A percentile compares a stretch with the other conserved stretches of the same genome.
These are phyloP conservation scores for Typha latifolia DNA, from an alignment of 176 grass and related monocot species.

Conservation along the genomic window DNA sequence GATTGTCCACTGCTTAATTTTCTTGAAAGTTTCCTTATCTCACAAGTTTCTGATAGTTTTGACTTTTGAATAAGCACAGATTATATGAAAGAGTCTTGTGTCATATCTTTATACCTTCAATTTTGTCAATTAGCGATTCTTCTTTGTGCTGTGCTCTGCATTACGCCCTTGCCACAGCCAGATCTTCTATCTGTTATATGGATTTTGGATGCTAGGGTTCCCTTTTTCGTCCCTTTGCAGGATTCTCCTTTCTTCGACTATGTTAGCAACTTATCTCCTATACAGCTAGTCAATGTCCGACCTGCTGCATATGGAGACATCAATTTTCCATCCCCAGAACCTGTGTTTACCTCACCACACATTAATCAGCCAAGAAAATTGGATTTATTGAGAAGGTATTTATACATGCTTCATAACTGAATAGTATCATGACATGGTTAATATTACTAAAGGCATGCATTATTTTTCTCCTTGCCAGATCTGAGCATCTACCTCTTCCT, in stretches of 20 bases:
- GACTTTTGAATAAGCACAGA: no score
- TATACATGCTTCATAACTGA: not conserved
- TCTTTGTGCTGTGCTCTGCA: not conserved
- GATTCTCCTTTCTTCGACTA: slow-evolving; percentile 23
- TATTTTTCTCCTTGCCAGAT: slow-evolving; percentile 4
- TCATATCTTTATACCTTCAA: no score
- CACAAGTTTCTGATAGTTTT: no score
- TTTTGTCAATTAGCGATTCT: not conserved
- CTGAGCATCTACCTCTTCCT: not conserved
- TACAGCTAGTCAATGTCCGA: not conserved
- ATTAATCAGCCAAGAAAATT: slow-evolving; percentile 6
- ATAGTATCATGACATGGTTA: not conserved
- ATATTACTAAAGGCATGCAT: not conserved
- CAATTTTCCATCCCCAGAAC: slow-evolving; percentile 26
- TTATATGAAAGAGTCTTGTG: no score
- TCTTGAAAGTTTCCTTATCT: no score
- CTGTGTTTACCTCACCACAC: slow-evolving; percentile 24
- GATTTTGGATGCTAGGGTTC: not conserved
- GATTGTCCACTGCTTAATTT: no score
- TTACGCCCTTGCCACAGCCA: no score
- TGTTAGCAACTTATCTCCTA: slow-evolving; percentile 24
- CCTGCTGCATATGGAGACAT: slow-evolving; percentile 10
- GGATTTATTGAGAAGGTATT: slow-evolving; percentile 17
- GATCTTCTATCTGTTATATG: not conserved
- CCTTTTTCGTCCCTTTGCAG: slow-evolving; percentile 8